Evolutionary conservation across 108 stramenopile genomes (phyloP), one percentile per base, ranked within the genome.

Genomic region (Cylindrotheca closterium): DNA sequence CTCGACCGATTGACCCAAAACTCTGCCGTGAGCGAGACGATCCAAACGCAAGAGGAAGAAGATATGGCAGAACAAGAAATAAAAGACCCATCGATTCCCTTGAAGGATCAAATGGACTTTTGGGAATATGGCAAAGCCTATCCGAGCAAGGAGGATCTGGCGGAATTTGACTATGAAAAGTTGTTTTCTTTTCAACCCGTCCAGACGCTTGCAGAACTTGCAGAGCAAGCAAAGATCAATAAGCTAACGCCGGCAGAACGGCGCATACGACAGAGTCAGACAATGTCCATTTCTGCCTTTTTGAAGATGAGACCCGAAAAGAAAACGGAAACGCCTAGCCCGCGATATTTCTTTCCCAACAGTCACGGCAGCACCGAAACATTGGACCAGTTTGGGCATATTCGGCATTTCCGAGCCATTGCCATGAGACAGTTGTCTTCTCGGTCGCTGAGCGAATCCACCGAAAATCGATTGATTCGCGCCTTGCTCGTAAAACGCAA

Each of bases 1-100:
- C 47, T 70, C 34, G 73, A 63, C 37, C 51, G 60, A n/a, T 42
- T 70, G 27, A 57, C 60, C 33, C 52, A 65, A 48, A 70, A 56
- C 18, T 51, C 51, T 17, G 22, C 51, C 2, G 63, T 7, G 4
- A 51, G 37, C 26, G 63, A 64, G 2, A 47, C 37, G 4, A 26
- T 30, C n/a, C 48, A 52, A 8, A 28, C 22, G 0, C 51, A 8
- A 49, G 25, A 23, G 24, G 5, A 42, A 1, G 47, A 26, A 2
- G 32, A 52, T 42, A 31, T 17, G 26, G 37, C 26, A 24, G 52
- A 15, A 7, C 10, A 42, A 15, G 37, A 7, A 42, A 7, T 15
- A 10, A 7, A 15, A 42, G 37, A 42, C 22, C 27, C 63, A 29
- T 33, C 55, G 12, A 57, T 51, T 23, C 18, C 58, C 26, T 55